Base-by-base conservation (phyloP, 2,329 filamentous ascomycete species). In the Colletotrichum sojae region DNA sequence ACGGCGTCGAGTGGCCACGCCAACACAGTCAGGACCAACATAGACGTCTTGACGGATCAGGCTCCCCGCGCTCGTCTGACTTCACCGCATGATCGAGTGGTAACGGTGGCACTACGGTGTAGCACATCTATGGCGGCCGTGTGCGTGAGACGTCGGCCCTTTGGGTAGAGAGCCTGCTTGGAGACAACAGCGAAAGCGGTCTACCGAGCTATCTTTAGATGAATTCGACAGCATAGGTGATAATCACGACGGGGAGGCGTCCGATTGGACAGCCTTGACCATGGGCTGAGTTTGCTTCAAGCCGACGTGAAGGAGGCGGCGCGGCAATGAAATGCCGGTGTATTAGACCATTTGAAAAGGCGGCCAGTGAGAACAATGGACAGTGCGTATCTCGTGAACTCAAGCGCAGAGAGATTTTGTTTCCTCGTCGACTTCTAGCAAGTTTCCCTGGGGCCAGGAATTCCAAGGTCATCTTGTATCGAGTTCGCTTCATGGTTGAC, bases 221-320 rank as follows among this genome's bases (percentile, higher is more conserved):
- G 25, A 20, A 25, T 22, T 46, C n/a, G 31, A 49, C 25, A 22
- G 31, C 31, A 36, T 25, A 22, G 27, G n/a, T 16, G 25, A 40
- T 40, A 48, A 5, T 40, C 16, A 31, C 36, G 8, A 8, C 40
- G 43, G 61, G 66, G 65, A 59, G 40, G n/a, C 36, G 22, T 54
- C 66, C 61, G 61, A 69, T 69, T 69, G 66, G 66, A 22, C n/a
- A 36, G 25, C 39, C 18, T n/a, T 13, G n/a, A n/a, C 22, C 51
- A 16, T 43, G 15, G 25, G 49, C n/a, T 40, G 31, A 51, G 61
- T 69, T 59, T 59, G 66, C 66, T 59, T 65, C 49, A 25, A 55
- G 36, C 55, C 43, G 40, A 25, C 61, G 61, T 54, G 54, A 48
- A 63, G 18, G 43, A 43, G 20, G 22, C 18, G 25, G 25, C n/a